These are phyloP conservation scores for Komagataella mondaviorum DNA, from an alignment of 805 yeast species.

Conservation along the genomic window DNA sequence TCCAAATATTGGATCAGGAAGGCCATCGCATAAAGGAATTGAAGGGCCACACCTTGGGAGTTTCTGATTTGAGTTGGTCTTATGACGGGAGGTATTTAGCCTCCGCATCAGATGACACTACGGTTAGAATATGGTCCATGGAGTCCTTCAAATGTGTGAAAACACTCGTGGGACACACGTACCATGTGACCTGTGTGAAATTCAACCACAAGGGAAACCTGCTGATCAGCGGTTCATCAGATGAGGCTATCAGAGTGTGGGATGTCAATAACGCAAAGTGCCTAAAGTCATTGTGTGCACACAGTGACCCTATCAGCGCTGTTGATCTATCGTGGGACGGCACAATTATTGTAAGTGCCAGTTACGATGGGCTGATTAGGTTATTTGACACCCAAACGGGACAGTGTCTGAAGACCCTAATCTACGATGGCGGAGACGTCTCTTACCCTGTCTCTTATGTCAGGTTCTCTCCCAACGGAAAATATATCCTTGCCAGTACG, in stretches of 20 bases:
- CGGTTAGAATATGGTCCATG: constrained; percentile 63
- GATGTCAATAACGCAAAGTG: constrained; percentile 60
- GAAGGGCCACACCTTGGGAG: constrained; percentile 53
- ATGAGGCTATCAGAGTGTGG: constrained; percentile 88
- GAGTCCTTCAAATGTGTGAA: constrained; percentile 33
- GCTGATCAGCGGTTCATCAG: constrained; percentile 72
- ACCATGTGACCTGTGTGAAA: constrained; percentile 59
- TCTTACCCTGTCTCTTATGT: constrained; percentile 71
- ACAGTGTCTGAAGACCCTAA: constrained; percentile 81
- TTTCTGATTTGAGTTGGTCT: constrained; percentile 68
- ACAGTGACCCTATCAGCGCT: constrained; percentile 77
- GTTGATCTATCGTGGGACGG: constrained; percentile 69
- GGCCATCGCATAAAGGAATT: constrained; percentile 9
- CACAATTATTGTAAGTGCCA: constrained; percentile 71
- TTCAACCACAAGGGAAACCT: constrained; percentile 70
- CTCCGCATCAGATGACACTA: constrained; percentile 76
- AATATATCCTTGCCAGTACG: constrained; percentile 63
- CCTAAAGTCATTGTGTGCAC: constrained; percentile 77
- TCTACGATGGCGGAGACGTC: constrained; percentile 61
- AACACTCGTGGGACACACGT: constrained; percentile 66
- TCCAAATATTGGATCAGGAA: constrained; percentile 41
- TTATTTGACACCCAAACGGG: constrained; percentile 82
- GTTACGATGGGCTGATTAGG: constrained; percentile 84
- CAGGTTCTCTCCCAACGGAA: constrained; percentile 67
- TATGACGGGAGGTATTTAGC: constrained; percentile 66